phyloP scores from a whole-genome alignment of 805 yeast genomes.

The Metschnikowia amazonensis region DNA sequence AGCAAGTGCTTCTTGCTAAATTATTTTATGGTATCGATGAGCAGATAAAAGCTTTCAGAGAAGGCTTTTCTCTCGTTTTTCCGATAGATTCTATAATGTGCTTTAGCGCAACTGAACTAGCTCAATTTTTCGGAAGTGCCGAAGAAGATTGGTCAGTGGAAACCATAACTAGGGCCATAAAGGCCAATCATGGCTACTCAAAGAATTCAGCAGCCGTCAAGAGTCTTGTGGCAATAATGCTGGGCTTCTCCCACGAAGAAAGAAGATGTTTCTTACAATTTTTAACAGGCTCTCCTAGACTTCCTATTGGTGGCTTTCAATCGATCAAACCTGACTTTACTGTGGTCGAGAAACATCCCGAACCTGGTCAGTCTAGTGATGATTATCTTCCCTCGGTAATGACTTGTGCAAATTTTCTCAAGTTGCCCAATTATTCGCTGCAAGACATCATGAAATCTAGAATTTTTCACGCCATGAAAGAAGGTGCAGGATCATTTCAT shows the following conservation, averaged over 20 bases:
- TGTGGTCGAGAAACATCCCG: slow-evolving; percentile 80
- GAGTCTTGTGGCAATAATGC: slow-evolving; percentile 58
- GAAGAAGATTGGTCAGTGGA: slow-evolving; percentile 83
- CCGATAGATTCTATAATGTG: slow-evolving; percentile 70
- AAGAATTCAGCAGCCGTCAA: slow-evolving; percentile 63
- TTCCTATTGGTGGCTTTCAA: slow-evolving; percentile 93
- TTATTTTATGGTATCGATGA: slow-evolving; percentile 58
- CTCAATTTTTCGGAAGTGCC: slow-evolving; percentile 66
- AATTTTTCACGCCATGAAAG: slow-evolving; percentile 68
- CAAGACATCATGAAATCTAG: slow-evolving; percentile 56
- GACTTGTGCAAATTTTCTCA: slow-evolving; percentile 96
- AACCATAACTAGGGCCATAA: slow-evolving; percentile 56
- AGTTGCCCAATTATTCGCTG: slow-evolving; percentile 76
- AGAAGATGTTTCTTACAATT: slow-evolving; percentile 78
- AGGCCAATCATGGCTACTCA: slow-evolving; percentile 88
- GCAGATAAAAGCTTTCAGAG: slow-evolving; percentile 66
- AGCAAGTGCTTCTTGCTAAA: slow-evolving; percentile 52
- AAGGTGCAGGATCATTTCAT: slow-evolving; percentile 85
- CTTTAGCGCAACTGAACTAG: slow-evolving; percentile 72
- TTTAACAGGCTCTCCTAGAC: slow-evolving; percentile 86
- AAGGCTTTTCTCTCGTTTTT: slow-evolving; percentile 80
- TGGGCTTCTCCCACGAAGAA: slow-evolving; percentile 49
- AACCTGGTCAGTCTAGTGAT: slow-evolving; percentile 63
- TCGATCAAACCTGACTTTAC: slow-evolving; percentile 78
- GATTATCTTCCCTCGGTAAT: slow-evolving; percentile 92